Base-by-base conservation (phyloP, 164 flowering plant species). In the Umbilicus rupestris region DNA sequence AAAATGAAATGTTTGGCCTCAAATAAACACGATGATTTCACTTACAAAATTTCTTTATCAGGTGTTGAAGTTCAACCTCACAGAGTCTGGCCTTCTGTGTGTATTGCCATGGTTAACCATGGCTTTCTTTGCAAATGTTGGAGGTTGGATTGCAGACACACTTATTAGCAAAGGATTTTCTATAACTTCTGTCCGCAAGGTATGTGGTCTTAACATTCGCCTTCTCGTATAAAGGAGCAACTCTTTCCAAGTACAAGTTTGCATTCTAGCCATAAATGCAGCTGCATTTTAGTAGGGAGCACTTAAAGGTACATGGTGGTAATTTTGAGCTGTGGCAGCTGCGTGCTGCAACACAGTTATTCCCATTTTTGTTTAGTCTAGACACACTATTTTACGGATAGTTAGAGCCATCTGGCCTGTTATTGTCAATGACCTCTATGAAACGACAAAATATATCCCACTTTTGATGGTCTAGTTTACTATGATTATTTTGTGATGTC, bases 61-160 rank as follows among this genome's bases (percentile, higher is more conserved):
- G 98, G 98, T 94, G 64, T 78, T 94, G 85, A 94, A 90, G 85
- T 94, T 94, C 82, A 94, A 94, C 79, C 96, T 94, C 74, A 92
- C 95, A 22, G 98, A 94, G 77, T 94, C 98, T 67, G 96, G 97
- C 15, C 84, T 94, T 26, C 70, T 94, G 42, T 89, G 97, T 73
- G 98, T 94, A 60, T 72, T 94, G 73, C 98, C 98, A 71, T 94
- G 98, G 98, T 81, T 94, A 67, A 94, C 98, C 70, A 94, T 94
- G 98, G 98, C 98, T 37, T 76, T 84, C 35, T 90, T 93, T 86
- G 98, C 98, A 66, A 93, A 93, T 71, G 77, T 93, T 37, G 98
- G 98, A 77, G 98, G 98, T 20, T 93, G 98, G 98, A 93, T 93
- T 74, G 97, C 98, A 26, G 98, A 90, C 70, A 83, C 96, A 26